These are phyloP conservation scores for Phytophthora litchii DNA, from an alignment of 352 stramenopile species.

Conservation along the genomic window DNA sequence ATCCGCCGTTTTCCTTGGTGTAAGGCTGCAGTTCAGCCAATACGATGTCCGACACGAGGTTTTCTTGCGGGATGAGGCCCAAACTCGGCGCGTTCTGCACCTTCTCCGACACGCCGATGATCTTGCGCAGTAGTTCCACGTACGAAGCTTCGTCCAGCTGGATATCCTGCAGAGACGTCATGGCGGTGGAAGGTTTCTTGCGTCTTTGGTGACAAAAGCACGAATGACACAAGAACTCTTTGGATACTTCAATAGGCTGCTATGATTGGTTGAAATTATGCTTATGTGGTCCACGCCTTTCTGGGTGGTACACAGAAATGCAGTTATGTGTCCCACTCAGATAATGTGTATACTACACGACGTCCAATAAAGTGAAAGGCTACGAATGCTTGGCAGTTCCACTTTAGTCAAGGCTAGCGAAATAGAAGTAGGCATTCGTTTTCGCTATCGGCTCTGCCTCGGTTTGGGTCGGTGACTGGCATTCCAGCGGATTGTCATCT, in stretches of 20 bases:
- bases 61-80: slow-evolving; percentile 53
- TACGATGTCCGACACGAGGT: slow-evolving; percentile 89
- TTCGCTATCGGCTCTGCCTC: slow-evolving; percentile 29
- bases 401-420: too few relatives aligned
- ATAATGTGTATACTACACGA: too few relatives aligned
- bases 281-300: too few relatives aligned
- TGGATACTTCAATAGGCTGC: neutral
- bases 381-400: too few relatives aligned
- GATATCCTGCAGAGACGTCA: slow-evolving; percentile 37
- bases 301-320: too few relatives aligned
- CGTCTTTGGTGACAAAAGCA: neutral
- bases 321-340: too few relatives aligned
- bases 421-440: too few relatives aligned
- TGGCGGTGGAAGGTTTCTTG: neutral
- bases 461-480: slow-evolving; percentile 39
- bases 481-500: slow-evolving; percentile 16
- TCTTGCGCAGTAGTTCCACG: slow-evolving; percentile 72
- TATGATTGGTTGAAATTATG: neutral
- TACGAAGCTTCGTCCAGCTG: slow-evolving; percentile 79
- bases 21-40: slow-evolving; percentile 79
- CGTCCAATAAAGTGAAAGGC: too few relatives aligned
- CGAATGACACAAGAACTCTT: neutral
- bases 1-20: slow-evolving; percentile 76
- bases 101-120: slow-evolving; percentile 80
- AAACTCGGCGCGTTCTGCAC: slow-evolving; percentile 45